These are phyloP conservation scores for Leishmania tarentolae DNA, from an alignment of 208 protist species.

Conservation along the genomic window DNA sequence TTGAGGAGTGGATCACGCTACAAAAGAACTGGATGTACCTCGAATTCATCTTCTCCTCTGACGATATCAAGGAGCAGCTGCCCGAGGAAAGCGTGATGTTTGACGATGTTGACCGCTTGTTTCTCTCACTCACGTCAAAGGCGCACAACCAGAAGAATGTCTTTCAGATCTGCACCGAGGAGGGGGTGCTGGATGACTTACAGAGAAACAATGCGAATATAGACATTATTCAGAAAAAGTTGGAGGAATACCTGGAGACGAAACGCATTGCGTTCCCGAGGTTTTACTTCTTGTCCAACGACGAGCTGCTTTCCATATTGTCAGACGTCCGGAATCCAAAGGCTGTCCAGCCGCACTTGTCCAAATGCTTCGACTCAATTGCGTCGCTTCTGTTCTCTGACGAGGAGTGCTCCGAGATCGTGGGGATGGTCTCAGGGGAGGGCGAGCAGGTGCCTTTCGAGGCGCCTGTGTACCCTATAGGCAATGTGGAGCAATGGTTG, in stretches of 20 bases:
- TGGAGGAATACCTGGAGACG: conserved; percentile 97
- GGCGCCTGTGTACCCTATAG: conserved; percentile 82
- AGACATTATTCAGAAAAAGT: conserved; percentile 95
- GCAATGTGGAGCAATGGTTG: conserved; percentile 96
- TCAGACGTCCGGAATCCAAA: conserved; percentile 96
- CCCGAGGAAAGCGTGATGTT: conserved; percentile 92
- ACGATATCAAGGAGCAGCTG: conserved; percentile 97
- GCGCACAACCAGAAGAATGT: conserved; percentile 90
- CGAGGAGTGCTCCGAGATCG: conserved; percentile 81
- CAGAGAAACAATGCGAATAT: conserved; percentile 85
- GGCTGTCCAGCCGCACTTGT: conserved; percentile 95
- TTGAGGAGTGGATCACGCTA: conserved; percentile 96
- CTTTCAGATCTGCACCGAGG: conserved; percentile 83
- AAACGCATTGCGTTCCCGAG: conserved; percentile 96
- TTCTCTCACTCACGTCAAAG: conserved; percentile 87
- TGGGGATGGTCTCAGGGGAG: conserved; percentile 92
- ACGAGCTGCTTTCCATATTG: conserved; percentile 98
- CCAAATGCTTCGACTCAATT: conserved; percentile 97
- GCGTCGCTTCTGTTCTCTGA: conserved; percentile 82
- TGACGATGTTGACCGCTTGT: conserved; percentile 89
- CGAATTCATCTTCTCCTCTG: conserved; percentile 97
- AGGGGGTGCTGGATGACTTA: conserved; percentile 82
- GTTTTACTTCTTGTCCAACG: conserved; percentile 98
- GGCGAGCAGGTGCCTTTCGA: conserved; percentile 92
- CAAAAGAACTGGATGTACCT: conserved; percentile 98